Evolutionary conservation across 371 early-diverging fungal genomes (phyloP).

Genomic region (Mortierella sp.): DNA sequence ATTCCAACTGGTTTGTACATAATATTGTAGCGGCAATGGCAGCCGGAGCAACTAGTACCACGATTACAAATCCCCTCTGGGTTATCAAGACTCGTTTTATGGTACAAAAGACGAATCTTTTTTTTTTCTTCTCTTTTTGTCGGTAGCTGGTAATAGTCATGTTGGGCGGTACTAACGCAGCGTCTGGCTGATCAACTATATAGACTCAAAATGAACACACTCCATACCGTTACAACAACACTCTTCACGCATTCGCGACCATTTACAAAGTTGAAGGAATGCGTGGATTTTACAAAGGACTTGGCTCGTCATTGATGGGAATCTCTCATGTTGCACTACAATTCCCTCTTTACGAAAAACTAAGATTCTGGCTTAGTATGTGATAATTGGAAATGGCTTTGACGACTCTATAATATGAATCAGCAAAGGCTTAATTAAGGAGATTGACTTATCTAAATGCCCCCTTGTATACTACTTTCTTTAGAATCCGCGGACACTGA

Average conservation of each 20-base stretch:
- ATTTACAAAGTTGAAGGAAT: conserved; percentile 80
- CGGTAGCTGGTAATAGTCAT: not conserved
- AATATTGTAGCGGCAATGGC: conserved; percentile 89
- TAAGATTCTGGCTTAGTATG: conserved; percentile 79
- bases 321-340: conserved; percentile 95
- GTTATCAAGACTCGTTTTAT: conserved; percentile 93
- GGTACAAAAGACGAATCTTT: conserved; percentile 59
- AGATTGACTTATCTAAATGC: not conserved
- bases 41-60: conserved; percentile 87
- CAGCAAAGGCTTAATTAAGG: not conserved
- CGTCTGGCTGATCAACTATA: not conserved
- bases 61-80: conserved; percentile 93
- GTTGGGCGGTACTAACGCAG: too few species aligned
- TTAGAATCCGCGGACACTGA: conserved; percentile 48
- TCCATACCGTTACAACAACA: conserved; percentile 79
- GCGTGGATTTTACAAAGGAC: conserved; percentile 89
- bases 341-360: conserved; percentile 94
- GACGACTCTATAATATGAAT: not conserved
- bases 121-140: not conserved
- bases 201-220: conserved; percentile 81
- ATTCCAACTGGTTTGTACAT: conserved; percentile 75
- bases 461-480: not conserved
- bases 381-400: conserved; percentile 1
- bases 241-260: conserved; percentile 76
- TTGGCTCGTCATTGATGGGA: conserved; percentile 91